Percentiles rank a stretch among this genome's conserved stretches.
Evolutionary conservation across 257 asterid genomes (phyloP).

Genomic region (Solanum commersonii): DNA sequence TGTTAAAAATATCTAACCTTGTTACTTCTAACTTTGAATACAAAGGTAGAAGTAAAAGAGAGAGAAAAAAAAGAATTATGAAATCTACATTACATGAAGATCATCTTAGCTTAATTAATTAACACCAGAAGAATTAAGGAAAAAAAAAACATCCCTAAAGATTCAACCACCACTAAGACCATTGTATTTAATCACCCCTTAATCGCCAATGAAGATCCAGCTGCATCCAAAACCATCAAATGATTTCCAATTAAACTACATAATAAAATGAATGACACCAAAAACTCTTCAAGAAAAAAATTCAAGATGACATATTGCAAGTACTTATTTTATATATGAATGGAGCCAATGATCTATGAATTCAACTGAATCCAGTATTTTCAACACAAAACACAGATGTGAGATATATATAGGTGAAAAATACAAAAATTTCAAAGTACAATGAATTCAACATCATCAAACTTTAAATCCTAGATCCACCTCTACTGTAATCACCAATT

Average conservation of each 20-base stretch:
- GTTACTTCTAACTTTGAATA: background rate
- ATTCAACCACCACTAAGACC: background rate
- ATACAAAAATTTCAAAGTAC: background rate
- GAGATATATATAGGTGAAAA: background rate
- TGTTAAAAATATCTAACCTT: background rate
- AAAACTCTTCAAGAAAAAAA: background rate
- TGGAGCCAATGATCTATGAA: background rate
- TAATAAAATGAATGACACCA: background rate
- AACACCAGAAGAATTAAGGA: slow-evolving; percentile 7
- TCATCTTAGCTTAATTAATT: slow-evolving; percentile 7
- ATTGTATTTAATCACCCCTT: slow-evolving; percentile 3
- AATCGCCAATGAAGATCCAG: slow-evolving; percentile 12
- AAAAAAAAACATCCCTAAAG: background rate
- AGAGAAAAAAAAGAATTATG: background rate
- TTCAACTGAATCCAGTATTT: background rate
- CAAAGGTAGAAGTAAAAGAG: background rate
- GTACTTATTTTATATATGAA: background rate
- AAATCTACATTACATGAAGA: slow-evolving; percentile 10
- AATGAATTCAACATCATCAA: background rate
- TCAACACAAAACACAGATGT: background rate
- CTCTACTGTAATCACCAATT: background rate
- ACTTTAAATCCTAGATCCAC: background rate
- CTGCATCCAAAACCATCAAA: slow-evolving; percentile 12
- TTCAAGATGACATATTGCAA: background rate
- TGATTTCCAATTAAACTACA: background rate